These are phyloP conservation scores for Litchi chinensis DNA, from an alignment of 345 rosid species.

Conservation along the genomic window DNA sequence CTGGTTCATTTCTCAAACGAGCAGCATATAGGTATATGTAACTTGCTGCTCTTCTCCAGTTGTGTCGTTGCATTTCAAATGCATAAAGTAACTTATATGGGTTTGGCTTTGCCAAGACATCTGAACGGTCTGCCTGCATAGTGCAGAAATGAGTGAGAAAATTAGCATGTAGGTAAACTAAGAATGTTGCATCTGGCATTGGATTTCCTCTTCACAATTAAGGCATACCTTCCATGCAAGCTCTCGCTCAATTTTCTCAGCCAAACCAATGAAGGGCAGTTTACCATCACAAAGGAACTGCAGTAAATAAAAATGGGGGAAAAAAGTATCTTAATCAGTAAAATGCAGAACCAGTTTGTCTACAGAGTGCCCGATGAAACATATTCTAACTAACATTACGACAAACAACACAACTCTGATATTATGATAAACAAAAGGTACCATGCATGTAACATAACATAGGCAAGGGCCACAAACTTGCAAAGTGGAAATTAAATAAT, in stretches of 20 bases:
- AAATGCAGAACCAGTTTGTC: neutral
- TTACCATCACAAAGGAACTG: conserved; percentile 86
- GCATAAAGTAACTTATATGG: conserved; percentile 93
- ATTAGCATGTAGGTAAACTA: conserved; percentile 16
- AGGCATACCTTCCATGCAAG: conserved; percentile 90
- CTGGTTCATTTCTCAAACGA: conserved; percentile 71
- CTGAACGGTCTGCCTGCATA: conserved; percentile 82
- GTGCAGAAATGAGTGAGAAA: conserved; percentile 18
- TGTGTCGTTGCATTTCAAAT: conserved; percentile 88
- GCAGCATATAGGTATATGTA: conserved; percentile 76
- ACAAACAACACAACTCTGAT: neutral
- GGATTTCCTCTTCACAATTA: conserved; percentile 21
- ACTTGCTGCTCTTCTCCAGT: conserved; percentile 91
- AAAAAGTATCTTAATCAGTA: neutral
- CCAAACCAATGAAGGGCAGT: conserved; percentile 83
- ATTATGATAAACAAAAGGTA: neutral
- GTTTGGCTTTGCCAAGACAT: conserved; percentile 69
- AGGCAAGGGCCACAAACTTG: neutral
- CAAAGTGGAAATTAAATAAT: neutral
- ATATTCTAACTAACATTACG: neutral
- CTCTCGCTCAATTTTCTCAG: conserved; percentile 88
- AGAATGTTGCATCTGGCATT: conserved; percentile 6
- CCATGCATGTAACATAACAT: neutral
- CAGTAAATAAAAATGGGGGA: conserved; percentile 23
- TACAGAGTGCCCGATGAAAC: neutral